phyloP scores from a whole-genome alignment of 2,329 filamentous ascomycete species.

The Plectosphaerella plurivora region DNA sequence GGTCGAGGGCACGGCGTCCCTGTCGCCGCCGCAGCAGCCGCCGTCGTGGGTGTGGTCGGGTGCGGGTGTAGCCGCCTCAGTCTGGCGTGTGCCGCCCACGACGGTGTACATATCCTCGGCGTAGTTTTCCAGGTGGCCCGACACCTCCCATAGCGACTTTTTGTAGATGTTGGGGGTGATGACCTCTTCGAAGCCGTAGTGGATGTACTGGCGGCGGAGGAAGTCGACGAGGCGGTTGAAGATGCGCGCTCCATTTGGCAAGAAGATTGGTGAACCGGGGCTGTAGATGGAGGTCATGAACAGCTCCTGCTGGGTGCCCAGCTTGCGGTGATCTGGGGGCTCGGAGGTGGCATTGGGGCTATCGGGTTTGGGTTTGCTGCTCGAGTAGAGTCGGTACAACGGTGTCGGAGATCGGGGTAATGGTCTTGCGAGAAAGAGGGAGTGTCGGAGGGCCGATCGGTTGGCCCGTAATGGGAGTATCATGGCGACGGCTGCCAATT shows the following conservation, averaged over 20 bases:
- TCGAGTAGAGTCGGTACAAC: conserved; percentile 6
- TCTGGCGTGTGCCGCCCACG: conserved; percentile 39
- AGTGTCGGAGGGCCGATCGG: conserved; percentile 10
- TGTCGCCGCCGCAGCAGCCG: conserved; percentile 12
- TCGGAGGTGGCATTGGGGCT: conserved; percentile 3
- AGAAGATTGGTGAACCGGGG: conserved; percentile 79
- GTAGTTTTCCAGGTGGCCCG: conserved; percentile 85
- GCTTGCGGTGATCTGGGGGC: conserved; percentile 53
- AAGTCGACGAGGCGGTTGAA: conserved; percentile 83
- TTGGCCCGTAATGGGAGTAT: conserved; percentile 19
- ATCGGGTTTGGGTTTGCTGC: conserved; percentile 1
- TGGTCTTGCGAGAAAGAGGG: conserved; percentile 1
- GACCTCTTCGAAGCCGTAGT: conserved; percentile 84
- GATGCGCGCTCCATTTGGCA: conserved; percentile 75
- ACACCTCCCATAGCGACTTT: conserved; percentile 78
- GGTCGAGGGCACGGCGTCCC: conserved; percentile 27
- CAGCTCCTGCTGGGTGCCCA: conserved; percentile 64
- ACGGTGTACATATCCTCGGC: conserved; percentile 91
- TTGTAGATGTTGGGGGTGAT: conserved; percentile 91
- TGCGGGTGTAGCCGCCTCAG: conserved; percentile 2
- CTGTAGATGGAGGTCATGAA: conserved; percentile 78
- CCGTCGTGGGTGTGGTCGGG: conserved; percentile 25
- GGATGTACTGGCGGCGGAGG: conserved; percentile 75
- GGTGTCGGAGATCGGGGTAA: background rate
- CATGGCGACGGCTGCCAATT: conserved; percentile 8